Evolutionary conservation across 129 eudicot genomes (phyloP).

Genomic region (carrot (Daucus carota)): DNA sequence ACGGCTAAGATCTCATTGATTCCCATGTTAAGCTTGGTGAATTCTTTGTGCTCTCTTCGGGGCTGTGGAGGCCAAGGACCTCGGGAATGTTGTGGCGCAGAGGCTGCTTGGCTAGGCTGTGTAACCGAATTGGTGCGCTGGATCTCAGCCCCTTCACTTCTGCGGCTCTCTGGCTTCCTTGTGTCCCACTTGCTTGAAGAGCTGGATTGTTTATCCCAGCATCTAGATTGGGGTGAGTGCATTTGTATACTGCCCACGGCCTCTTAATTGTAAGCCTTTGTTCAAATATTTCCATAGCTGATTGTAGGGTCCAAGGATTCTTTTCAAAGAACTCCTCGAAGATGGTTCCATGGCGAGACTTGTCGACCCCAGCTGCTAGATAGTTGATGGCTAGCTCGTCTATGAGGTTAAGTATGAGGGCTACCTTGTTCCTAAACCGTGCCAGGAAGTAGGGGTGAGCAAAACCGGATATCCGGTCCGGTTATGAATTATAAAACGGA

Average conservation of each 20-base stretch:
- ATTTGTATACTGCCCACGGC: not conserved
- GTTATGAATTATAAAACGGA: too few species aligned
- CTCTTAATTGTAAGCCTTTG: not conserved
- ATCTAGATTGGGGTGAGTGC: too few species aligned
- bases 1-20: not conserved
- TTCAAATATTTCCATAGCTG: not conserved
- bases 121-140: too few species aligned
- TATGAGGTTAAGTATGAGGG: not conserved
- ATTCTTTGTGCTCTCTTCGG: accelerated
- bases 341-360: accelerated
- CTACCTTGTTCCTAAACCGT: not conserved
- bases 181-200: too few species aligned
- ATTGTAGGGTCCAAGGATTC: not conserved
- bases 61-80: not conserved
- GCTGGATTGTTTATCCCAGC: not conserved
- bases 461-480: too few species aligned
- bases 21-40: too few species aligned
- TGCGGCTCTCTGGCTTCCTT: too few species aligned
- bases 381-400: not conserved
- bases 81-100: too few species aligned
- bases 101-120: too few species aligned
- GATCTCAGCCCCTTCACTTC: too few species aligned
- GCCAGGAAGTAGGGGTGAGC: too few species aligned
- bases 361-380: not conserved
- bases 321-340: not conserved